Evolutionary conservation across 1,284 basidiomycete species (phyloP).

Genomic region (Sphagnurus paluster): DNA sequence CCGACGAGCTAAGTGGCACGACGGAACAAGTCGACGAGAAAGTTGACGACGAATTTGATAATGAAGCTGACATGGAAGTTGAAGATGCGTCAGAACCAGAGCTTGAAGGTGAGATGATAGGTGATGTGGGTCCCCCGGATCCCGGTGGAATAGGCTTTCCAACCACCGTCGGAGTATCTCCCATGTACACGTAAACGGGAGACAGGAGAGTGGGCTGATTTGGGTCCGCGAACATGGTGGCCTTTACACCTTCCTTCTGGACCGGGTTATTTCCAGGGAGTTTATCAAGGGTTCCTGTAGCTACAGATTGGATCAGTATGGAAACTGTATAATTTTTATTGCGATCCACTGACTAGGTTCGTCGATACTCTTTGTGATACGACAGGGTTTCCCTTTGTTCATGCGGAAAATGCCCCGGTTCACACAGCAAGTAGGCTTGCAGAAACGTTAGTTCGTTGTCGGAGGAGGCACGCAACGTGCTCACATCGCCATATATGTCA

Average conservation of each 20-base stretch:
- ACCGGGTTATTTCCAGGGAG: conserved; percentile 48
- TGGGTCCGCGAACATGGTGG: conserved; percentile 23
- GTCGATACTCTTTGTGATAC: conserved; percentile 36
- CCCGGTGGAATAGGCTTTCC: conserved; percentile 19
- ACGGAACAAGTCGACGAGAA: not conserved
- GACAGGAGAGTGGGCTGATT: conserved; percentile 32
- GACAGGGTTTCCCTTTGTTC: conserved; percentile 32
- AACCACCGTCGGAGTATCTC: conserved; percentile 22
- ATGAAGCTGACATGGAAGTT: not conserved
- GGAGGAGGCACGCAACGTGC: not conserved
- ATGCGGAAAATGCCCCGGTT: conserved; percentile 36
- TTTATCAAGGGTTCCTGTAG: conserved; percentile 33
- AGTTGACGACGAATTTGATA: not conserved
- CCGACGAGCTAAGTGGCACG: not conserved
- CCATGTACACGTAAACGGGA: conserved; percentile 38
- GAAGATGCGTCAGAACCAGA: not conserved
- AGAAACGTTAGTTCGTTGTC: not conserved
- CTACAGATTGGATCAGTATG: conserved; percentile 24
- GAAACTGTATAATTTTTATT: not conserved
- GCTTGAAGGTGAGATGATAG: conserved; percentile 1
- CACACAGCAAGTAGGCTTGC: conserved; percentile 35
- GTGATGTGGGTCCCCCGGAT: conserved; percentile 3
- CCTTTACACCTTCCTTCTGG: conserved; percentile 26
- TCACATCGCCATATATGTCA: conserved; percentile 37
- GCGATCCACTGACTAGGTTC: conserved; percentile 29